A percentile compares a stretch with the other conserved stretches of the same genome.
These are phyloP conservation scores for Boletus huronensis DNA, from an alignment of 768 basidiomycete genomes.

Conservation along the genomic window DNA sequence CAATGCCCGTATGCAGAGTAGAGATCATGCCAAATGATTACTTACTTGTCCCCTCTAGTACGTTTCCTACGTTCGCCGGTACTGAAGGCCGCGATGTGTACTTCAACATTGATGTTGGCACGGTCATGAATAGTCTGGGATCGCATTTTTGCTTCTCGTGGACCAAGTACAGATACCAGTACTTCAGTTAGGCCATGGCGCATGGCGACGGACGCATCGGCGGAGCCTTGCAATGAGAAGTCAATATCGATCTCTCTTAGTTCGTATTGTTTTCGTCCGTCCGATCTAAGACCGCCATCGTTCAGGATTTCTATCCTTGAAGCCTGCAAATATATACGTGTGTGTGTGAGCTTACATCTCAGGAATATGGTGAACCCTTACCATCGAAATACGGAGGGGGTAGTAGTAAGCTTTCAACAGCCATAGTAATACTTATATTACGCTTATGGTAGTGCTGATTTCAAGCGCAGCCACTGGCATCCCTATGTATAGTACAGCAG, in stretches of 20 bases:
- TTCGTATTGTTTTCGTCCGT: slow-evolving; percentile 90
- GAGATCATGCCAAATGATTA: slow-evolving; percentile 11
- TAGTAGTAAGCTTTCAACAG: neutral
- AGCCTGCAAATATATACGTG: slow-evolving; percentile 29
- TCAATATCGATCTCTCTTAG: slow-evolving; percentile 79
- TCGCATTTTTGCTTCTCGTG: slow-evolving; percentile 81
- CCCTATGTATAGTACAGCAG: no score
- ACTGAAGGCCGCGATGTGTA: slow-evolving; percentile 84
- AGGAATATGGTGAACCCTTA: neutral
- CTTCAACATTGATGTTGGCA: slow-evolving; percentile 86
- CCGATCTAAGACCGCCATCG: slow-evolving; percentile 84
- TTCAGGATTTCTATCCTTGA: slow-evolving; percentile 74
- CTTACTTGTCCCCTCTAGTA: slow-evolving; percentile 84
- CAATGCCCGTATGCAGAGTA: neutral
- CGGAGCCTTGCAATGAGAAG: slow-evolving; percentile 66
- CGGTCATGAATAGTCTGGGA: slow-evolving; percentile 83
- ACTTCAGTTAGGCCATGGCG: slow-evolving; percentile 91
- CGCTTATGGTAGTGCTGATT: neutral
- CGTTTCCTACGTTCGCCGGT: slow-evolving; percentile 75
- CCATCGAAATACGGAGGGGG: slow-evolving; percentile 1
- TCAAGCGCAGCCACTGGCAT: no score
- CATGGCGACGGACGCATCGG: slow-evolving; percentile 83
- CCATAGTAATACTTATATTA: neutral
- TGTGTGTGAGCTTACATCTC: neutral
- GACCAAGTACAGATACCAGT: slow-evolving; percentile 85